Percentiles rank a stretch among this genome's conserved stretches.
Conservation (phyloP, 2,329 filamentous ascomycete genomes). For the Septoria petroselini region DNA sequence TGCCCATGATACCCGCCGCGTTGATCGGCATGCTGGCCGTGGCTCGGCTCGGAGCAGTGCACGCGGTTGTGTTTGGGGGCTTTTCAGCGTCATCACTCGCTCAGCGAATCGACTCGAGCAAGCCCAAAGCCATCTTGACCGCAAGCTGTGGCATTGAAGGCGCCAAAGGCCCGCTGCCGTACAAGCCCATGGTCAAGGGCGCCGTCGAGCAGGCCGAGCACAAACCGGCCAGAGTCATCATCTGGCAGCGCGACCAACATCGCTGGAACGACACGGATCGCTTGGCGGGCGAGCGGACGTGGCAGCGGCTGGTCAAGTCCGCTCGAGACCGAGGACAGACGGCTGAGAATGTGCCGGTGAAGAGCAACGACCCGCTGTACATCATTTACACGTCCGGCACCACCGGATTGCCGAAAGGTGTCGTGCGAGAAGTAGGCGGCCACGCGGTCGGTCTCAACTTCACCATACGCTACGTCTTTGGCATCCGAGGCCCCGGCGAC, state of each 20-base stretch:
- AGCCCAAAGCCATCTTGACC: conserved; percentile 73
- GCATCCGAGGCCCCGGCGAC: conserved; percentile 77
- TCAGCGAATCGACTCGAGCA: conserved; percentile 81
- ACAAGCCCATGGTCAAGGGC: conserved; percentile 71
- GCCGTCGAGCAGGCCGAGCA: conserved; percentile 65
- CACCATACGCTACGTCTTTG: conserved; percentile 78
- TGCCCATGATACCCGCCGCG: conserved; percentile 93
- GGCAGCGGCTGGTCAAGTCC: conserved; percentile 72
- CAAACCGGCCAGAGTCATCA: conserved; percentile 69
- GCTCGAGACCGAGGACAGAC: conserved; percentile 64
- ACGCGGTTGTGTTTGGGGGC: conserved; percentile 89
- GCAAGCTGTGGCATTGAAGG: conserved; percentile 92
- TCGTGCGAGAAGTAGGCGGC: conserved; percentile 76
- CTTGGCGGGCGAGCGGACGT: conserved; percentile 68
- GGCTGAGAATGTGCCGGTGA: conserved; percentile 73
- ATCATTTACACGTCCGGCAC: conserved; percentile 79
- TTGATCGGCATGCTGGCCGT: conserved; percentile 82
- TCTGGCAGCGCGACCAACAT: conserved; percentile 80
- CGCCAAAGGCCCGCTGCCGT: conserved; percentile 72
- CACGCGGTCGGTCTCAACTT: conserved; percentile 82
- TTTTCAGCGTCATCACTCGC: conserved; percentile 79
- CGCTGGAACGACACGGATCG: conserved; percentile 70
- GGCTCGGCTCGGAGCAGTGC: conserved; percentile 77
- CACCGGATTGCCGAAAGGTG: conserved; percentile 64
- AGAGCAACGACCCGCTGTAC: conserved; percentile 76